phyloP scores from a whole-genome alignment of 1,284 basidiomycete species.

The Sanghuangporus baumii region DNA sequence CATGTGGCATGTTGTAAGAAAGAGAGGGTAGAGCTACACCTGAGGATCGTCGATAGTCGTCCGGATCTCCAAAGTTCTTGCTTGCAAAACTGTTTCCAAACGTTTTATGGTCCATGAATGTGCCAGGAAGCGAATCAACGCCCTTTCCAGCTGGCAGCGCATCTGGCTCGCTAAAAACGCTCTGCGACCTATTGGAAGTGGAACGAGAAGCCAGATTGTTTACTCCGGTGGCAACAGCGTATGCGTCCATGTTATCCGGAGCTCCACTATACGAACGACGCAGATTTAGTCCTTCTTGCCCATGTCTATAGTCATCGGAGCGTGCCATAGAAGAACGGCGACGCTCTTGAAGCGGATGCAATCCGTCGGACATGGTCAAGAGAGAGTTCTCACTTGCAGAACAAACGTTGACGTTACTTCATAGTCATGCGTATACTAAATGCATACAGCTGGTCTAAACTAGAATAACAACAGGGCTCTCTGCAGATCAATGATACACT shows the following conservation, averaged over 20 bases:
- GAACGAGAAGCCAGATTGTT: neutral
- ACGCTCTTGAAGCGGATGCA: neutral
- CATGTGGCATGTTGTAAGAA: neutral
- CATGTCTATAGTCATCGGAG: neutral
- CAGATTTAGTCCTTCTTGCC: neutral
- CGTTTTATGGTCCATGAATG: neutral
- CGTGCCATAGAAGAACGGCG: neutral
- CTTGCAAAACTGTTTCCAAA: neutral
- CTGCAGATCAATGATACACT: too few species aligned
- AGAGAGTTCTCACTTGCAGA: neutral
- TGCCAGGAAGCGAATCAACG: neutral
- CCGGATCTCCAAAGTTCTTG: neutral
- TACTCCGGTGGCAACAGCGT: constrained; percentile 1
- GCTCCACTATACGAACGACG: neutral
- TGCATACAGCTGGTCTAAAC: neutral
- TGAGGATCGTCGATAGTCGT: neutral
- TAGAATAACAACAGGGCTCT: neutral
- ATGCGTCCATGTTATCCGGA: neutral
- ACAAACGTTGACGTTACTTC: neutral
- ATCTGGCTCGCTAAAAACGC: neutral
- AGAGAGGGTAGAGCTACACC: neutral
- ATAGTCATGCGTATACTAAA: neutral
- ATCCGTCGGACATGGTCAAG: constrained; percentile 1
- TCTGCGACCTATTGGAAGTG: neutral
- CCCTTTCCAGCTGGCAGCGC: neutral